A percentile compares a stretch with the other conserved stretches of the same genome.
Conservation (phyloP, 306 rosid genomes). For the Cucumis sativus region Cucumber_9930_V3 NC_026655.2:7954501-7955000, state of each 20-base stretch:
- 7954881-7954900: not conserved
- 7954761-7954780: constrained; percentile 46
- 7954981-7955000: not conserved
- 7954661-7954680: constrained; percentile 60
- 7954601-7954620: constrained; percentile 61
- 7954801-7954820: constrained; percentile 37
- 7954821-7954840: constrained; percentile 56
- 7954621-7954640: constrained; percentile 49
- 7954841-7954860: constrained; percentile 20
- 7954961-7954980: not conserved
- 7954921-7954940: not conserved
- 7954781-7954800: constrained; percentile 44
- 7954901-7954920: not conserved
- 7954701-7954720: constrained; percentile 61
- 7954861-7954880: not conserved
- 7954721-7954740: constrained; percentile 40
- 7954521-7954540: constrained; percentile 89
- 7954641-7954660: constrained; percentile 54
- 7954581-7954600: constrained; percentile 64
- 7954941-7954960: not conserved
- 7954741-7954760: constrained; percentile 44
- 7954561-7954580: constrained; percentile 40
- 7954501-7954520: constrained; percentile 40
- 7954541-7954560: constrained; percentile 67
- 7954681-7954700: constrained; percentile 54